A percentile compares a stretch with the other conserved stretches of the same genome.
phyloP scores from a whole-genome alignment of 2,329 filamentous ascomycete genomes.

The Cordyceps javanica region DNA sequence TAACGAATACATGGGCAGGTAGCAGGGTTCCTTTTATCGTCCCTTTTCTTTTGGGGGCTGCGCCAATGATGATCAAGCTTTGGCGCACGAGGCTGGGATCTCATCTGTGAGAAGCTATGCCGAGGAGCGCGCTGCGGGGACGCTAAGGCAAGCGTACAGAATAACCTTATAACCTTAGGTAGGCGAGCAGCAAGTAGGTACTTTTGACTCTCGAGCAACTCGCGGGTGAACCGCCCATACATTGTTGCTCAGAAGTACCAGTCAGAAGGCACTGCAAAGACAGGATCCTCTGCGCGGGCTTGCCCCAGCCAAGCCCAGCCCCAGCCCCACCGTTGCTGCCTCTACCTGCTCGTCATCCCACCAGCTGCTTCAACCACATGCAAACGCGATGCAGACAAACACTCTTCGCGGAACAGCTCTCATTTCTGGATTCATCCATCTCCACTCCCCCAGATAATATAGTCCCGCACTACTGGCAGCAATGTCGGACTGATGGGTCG shows the following conservation, averaged over 20 bases:
- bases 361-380: background rate
- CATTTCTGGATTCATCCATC: background rate
- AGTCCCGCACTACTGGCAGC: background rate
- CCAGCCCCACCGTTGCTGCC: background rate
- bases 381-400: background rate
- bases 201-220: background rate
- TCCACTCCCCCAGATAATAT: constrained; percentile 9
- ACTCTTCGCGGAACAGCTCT: background rate
- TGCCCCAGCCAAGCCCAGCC: background rate
- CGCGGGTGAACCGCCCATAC: background rate
- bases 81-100: constrained; percentile 8
- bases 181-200: background rate
- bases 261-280: background rate
- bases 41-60: background rate
- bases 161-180: constrained; percentile 6
- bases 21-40: background rate
- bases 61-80: background rate
- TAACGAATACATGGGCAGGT: background rate
- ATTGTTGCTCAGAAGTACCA: background rate
- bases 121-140: constrained; percentile 2
- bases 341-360: background rate
- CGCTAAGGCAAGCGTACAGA: constrained; percentile 3
- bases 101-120: background rate
- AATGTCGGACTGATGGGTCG: background rate
- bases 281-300: background rate